phyloP scores from a whole-genome alignment of 306 rosid genomes.

The Cicer chorassanicum region DNA sequence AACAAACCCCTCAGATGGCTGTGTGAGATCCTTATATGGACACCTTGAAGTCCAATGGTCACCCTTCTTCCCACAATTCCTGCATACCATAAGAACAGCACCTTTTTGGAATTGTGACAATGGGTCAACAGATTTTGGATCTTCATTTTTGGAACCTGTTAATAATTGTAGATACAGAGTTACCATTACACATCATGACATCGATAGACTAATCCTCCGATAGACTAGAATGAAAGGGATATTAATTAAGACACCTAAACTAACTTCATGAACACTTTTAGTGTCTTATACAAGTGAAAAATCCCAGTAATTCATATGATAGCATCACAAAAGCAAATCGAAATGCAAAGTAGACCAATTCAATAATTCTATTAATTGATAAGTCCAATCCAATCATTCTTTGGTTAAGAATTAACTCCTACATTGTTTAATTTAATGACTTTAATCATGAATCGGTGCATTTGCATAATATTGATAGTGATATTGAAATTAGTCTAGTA shows the following conservation, averaged over 20 bases:
- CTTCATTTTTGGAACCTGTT: conserved; percentile 81
- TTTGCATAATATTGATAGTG: not conserved
- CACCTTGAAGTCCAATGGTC: conserved; percentile 98
- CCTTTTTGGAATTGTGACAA: conserved; percentile 62
- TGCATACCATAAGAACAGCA: conserved; percentile 91
- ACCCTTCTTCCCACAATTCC: conserved; percentile 94
- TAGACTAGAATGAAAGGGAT: not conserved
- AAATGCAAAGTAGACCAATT: not conserved
- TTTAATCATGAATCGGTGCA: not conserved
- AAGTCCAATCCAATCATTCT: not conserved
- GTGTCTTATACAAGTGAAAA: not conserved
- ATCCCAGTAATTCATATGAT: conserved; percentile 10
- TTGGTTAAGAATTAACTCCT: not conserved
- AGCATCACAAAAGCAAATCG: not conserved
- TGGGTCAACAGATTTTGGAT: conserved; percentile 65
- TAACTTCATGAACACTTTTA: not conserved
- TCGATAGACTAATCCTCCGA: conserved; percentile 1
- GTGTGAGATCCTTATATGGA: conserved; percentile 90
- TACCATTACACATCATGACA: not conserved
- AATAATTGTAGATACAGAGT: conserved; percentile 11
- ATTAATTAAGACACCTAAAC: not conserved
- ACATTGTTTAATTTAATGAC: not conserved
- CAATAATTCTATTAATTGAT: not conserved
- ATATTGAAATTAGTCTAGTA: not conserved
- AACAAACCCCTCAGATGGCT: conserved; percentile 55